These are phyloP conservation scores for Apiotrichum montevideense DNA, from an alignment of 1,284 basidiomycete species.

Conservation along the genomic window DNA sequence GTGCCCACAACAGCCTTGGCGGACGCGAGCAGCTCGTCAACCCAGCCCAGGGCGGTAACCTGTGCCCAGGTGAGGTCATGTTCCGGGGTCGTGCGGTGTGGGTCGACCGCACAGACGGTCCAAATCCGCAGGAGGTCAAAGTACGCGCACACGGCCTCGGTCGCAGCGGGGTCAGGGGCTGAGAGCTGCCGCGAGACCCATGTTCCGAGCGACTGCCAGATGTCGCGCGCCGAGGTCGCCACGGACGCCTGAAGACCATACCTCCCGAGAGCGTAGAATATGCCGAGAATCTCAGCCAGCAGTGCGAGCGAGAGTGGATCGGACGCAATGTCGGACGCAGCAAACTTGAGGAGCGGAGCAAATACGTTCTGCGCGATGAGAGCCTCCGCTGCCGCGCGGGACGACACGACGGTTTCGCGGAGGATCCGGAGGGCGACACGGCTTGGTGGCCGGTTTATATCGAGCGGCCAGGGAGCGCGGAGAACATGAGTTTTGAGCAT, in stretches of 20 bases:
- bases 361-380: slow-evolving; percentile 52
- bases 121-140: slow-evolving; percentile 59
- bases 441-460: slow-evolving; percentile 51
- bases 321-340: slow-evolving; percentile 49
- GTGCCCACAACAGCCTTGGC: slow-evolving; percentile 4
- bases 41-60: slow-evolving; percentile 68
- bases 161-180: neutral
- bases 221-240: slow-evolving; percentile 31
- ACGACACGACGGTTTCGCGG: slow-evolving; percentile 57
- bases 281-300: slow-evolving; percentile 55
- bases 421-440: slow-evolving; percentile 56
- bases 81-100: slow-evolving; percentile 74
- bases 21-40: slow-evolving; percentile 52
- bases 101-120: slow-evolving; percentile 77
- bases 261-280: slow-evolving; percentile 62
- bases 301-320: slow-evolving; percentile 21
- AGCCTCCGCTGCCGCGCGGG: slow-evolving; percentile 60
- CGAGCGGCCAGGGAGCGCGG: slow-evolving; percentile 27
- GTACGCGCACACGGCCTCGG: slow-evolving; percentile 49
- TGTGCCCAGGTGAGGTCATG: slow-evolving; percentile 91
- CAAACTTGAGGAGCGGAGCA: slow-evolving; percentile 68
- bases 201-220: slow-evolving; percentile 32
- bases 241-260: slow-evolving; percentile 65
- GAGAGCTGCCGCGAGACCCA: slow-evolving; percentile 16
- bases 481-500: slow-evolving; percentile 49